phyloP scores from a whole-genome alignment of 2,329 filamentous ascomycete genomes.

The Monosporascus sp. region DNA sequence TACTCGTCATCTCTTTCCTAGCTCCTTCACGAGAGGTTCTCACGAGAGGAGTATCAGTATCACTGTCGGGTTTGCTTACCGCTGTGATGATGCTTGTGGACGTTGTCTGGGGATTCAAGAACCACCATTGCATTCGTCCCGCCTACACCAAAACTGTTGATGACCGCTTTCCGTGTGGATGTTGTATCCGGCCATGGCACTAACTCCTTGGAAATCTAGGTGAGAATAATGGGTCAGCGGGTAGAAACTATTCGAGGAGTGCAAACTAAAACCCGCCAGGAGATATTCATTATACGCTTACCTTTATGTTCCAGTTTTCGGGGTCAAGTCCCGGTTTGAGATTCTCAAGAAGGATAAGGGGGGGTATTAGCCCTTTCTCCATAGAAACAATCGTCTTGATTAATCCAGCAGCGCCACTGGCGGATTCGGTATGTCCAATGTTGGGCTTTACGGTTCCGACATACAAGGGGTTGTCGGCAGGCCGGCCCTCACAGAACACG shows the following conservation, averaged over 20 bases:
- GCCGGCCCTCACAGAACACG: not conserved
- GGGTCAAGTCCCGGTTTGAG: not conserved
- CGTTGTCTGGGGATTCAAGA: not conserved
- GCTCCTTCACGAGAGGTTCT: not conserved
- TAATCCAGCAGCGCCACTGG: not conserved
- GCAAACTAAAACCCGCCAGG: too few species aligned
- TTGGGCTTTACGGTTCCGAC: not conserved
- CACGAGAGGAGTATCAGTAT: not conserved
- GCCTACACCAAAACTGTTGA: not conserved
- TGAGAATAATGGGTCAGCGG: not conserved
- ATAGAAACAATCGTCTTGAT: not conserved
- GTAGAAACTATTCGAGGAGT: not conserved
- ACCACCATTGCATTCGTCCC: not conserved
- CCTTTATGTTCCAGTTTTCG: too few species aligned
- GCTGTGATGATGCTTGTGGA: not conserved
- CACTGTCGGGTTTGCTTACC: not conserved
- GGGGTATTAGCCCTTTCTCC: not conserved
- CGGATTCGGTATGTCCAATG: not conserved
- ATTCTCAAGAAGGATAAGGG: not conserved
- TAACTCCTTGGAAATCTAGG: not conserved
- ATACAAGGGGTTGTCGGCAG: not conserved
- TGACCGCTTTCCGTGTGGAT: not conserved
- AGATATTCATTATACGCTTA: too few species aligned
- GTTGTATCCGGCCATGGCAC: not conserved
- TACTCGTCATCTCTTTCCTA: too few species aligned